Conservation (phyloP, 1,284 basidiomycete genomes). For the Bjerkandera adusta region DNA sequence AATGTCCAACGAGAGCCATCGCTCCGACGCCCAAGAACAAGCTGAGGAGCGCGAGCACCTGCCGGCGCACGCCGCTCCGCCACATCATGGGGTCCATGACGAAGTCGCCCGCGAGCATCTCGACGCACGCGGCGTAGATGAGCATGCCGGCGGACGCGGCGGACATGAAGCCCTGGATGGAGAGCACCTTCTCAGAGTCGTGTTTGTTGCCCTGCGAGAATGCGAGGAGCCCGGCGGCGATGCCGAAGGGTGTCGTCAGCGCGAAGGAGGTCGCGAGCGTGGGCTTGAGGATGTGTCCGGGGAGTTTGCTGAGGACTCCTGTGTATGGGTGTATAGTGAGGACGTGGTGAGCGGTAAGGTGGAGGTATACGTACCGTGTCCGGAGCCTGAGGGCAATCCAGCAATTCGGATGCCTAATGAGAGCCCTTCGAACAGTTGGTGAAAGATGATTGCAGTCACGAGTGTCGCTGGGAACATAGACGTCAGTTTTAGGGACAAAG, state of each 20-base stretch:
- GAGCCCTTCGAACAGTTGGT: slow-evolving; percentile 79
- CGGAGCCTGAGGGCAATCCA: slow-evolving; percentile 45
- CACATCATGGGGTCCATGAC: slow-evolving; percentile 57
- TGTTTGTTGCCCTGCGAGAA: slow-evolving; percentile 3
- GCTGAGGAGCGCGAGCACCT: slow-evolving; percentile 53
- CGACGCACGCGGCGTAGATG: slow-evolving; percentile 74
- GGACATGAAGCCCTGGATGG: slow-evolving; percentile 68
- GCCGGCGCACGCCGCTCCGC: slow-evolving; percentile 40
- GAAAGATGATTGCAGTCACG: slow-evolving; percentile 71
- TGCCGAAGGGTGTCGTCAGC: slow-evolving; percentile 67
- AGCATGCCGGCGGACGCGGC: slow-evolving; percentile 78
- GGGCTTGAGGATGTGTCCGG: slow-evolving; percentile 41
- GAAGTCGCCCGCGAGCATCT: slow-evolving; percentile 81
- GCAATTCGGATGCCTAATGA: slow-evolving; percentile 78
- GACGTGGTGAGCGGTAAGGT: slow-evolving; percentile 4
- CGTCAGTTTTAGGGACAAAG: slow-evolving; percentile 3
- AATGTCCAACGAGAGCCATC: slow-evolving; percentile 49
- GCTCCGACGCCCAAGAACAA: slow-evolving; percentile 50
- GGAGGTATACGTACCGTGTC: slow-evolving; percentile 20
- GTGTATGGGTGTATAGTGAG: slow-evolving; percentile 5
- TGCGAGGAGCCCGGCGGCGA: slow-evolving; percentile 44
- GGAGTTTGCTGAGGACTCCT: slow-evolving; percentile 12
- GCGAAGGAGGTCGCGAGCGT: slow-evolving; percentile 64
- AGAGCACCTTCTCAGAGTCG: slow-evolving; percentile 34
- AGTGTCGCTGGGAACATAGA: slow-evolving; percentile 51